Base-by-base conservation (phyloP, 2,329 filamentous ascomycete genomes). In the Tolypocladium cylindrosporum region DNA sequence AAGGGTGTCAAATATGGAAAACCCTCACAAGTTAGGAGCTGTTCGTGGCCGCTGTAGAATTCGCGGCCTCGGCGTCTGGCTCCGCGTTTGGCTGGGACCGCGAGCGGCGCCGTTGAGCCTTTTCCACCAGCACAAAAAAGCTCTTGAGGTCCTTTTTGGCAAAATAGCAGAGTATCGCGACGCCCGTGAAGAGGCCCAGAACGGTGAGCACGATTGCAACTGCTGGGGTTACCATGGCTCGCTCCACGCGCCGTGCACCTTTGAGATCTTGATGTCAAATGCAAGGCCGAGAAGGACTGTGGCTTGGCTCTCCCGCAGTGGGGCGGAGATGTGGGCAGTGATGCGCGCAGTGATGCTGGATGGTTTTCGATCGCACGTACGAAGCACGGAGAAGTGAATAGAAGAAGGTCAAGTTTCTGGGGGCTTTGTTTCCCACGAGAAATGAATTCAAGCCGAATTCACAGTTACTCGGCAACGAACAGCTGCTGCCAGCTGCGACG, bases 191-290 rank as follows among this genome's bases (percentile, higher is more conserved):
- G 36, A 76, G 59, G 13, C 64, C 59, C 13, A 74, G 57, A 34
- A 74, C 48, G 5, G 73, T 56, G 52, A 74, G 60, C 31, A 69
- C 72, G 9, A 75, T 68, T 7, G 59, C 60, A 31, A 61, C 62
- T 34, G 41, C 59, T 2, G 61, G 56, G 42, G 57, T 56, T 43
- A 57, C 45, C 58, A 62, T 64, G 42, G 55, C 53, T 36, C 48
- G 48, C 16, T 36, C 48, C 48, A 36, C 27, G 14, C 19, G 40
- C 42, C 7, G 13, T 48, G 43, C 11, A 27, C 48, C 6, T 13
- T 3, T 40, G 39, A 14, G 39, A 40, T 19, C 1, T 13, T 5
- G 27, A 51, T 11, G 6, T n/a, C 31, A 11, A 52, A 52, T 34
- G 53, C 53, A 43, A 43, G 39, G 39, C 53, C 42, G 53, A n/a